Evolutionary conservation across 441 rosid species (phyloP).

Genomic region (Corymbia calophylla): DNA sequence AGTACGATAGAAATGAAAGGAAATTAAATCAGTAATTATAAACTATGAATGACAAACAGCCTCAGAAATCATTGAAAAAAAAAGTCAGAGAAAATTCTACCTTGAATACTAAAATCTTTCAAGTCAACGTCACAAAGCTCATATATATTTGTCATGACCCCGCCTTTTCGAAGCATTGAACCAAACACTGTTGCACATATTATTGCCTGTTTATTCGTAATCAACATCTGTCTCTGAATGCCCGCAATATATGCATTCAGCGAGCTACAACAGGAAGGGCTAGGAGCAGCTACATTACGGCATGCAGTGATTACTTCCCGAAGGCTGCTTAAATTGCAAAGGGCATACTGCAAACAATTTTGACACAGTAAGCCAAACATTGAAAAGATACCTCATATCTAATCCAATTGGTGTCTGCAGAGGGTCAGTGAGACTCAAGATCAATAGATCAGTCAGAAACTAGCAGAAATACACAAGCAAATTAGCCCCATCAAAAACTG

Average conservation of each 20-base stretch:
- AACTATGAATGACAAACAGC: background rate
- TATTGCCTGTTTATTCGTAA: constrained; percentile 94
- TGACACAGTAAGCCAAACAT: background rate
- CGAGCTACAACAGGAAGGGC: constrained; percentile 94
- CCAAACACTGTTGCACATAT: constrained; percentile 84
- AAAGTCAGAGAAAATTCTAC: constrained; percentile 18
- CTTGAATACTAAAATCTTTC: constrained; percentile 96
- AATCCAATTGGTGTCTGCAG: background rate
- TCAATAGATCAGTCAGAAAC: background rate
- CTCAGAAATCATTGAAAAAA: background rate
- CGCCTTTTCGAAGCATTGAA: constrained; percentile 73
- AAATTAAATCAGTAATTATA: constrained; percentile 17
- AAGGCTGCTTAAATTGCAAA: constrained; percentile 71
- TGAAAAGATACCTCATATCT: background rate
- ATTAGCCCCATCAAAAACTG: background rate
- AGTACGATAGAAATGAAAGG: constrained; percentile 12
- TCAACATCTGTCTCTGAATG: constrained; percentile 88
- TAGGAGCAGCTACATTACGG: constrained; percentile 79
- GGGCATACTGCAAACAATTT: constrained; percentile 74
- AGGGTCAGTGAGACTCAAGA: background rate
- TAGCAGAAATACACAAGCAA: background rate
- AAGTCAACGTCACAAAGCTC: constrained; percentile 96
- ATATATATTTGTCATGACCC: constrained; percentile 84
- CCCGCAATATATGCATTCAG: constrained; percentile 72
- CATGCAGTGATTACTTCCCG: constrained; percentile 74